Percentiles rank a stretch among this genome's conserved stretches.
Conservation (phyloP, 1,284 basidiomycete genomes). For the Malassezia dermatis region DNA sequence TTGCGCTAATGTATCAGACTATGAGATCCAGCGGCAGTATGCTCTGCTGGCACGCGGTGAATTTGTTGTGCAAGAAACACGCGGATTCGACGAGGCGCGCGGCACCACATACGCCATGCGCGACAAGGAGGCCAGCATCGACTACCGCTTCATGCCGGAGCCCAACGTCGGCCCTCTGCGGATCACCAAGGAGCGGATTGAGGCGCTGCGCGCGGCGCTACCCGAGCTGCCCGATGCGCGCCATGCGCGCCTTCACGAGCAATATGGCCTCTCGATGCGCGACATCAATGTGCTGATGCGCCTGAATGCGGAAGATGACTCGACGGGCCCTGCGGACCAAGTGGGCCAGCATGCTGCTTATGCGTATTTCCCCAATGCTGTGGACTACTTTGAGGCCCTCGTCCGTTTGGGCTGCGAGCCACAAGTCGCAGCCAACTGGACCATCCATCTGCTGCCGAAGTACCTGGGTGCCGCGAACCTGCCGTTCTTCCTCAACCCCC, state of each 20-base stretch:
- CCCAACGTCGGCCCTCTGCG: constrained; percentile 71
- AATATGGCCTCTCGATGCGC: constrained; percentile 57
- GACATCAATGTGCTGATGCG: constrained; percentile 43
- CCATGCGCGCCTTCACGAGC: constrained; percentile 55
- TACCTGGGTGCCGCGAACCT: constrained; percentile 25
- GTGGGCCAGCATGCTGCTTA: neutral
- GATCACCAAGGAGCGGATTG: constrained; percentile 55
- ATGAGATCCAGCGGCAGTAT: constrained; percentile 65
- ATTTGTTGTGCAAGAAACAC: constrained; percentile 68
- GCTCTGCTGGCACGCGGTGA: constrained; percentile 54
- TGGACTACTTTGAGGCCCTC: constrained; percentile 37
- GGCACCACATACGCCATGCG: constrained; percentile 72
- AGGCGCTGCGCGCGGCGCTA: constrained; percentile 55
- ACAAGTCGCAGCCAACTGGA: constrained; percentile 67
- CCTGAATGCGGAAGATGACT: constrained; percentile 35
- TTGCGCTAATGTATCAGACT: constrained; percentile 48
- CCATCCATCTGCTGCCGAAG: constrained; percentile 36
- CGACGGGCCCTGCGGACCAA: neutral
- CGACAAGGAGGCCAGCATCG: constrained; percentile 82
- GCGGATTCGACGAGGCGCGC: constrained; percentile 74
- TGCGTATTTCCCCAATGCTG: constrained; percentile 20
- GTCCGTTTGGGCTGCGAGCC: constrained; percentile 21
- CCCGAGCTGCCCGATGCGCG: constrained; percentile 70
- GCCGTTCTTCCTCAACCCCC: constrained; percentile 22
- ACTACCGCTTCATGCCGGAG: constrained; percentile 98